Percentiles rank a stretch among this genome's conserved stretches.
These are phyloP conservation scores for Saccharomycopsis amapae DNA, from an alignment of 805 yeast genomes.

Conservation along the genomic window DNA sequence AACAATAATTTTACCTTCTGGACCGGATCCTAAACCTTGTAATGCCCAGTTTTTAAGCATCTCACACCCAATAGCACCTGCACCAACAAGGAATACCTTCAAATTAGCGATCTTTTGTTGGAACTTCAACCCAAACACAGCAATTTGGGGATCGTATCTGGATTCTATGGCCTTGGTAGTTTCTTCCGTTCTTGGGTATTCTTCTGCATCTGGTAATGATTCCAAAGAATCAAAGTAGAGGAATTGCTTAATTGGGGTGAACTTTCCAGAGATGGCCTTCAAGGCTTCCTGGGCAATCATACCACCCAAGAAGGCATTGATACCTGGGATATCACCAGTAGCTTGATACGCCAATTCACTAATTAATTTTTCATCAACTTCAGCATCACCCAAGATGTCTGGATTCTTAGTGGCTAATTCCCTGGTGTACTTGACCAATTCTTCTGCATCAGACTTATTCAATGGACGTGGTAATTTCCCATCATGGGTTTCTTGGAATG, in stretches of 20 bases:
- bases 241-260: constrained; percentile 87
- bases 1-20: constrained; percentile 72
- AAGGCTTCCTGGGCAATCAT: constrained; percentile 93
- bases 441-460: constrained; percentile 65
- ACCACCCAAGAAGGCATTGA: constrained; percentile 89
- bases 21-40: constrained; percentile 91
- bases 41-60: constrained; percentile 98
- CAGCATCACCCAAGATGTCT: constrained; percentile 44
- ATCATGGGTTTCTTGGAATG: constrained; percentile 55
- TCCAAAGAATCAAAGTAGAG: constrained; percentile 92
- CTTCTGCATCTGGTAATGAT: constrained; percentile 61
- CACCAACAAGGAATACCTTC: constrained; percentile 85
- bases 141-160: constrained; percentile 92
- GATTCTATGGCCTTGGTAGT: constrained; percentile 69
- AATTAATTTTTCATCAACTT: constrained; percentile 57
- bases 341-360: constrained; percentile 77
- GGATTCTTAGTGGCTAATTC: constrained; percentile 55
- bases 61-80: constrained; percentile 99
- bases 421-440: constrained; percentile 51
- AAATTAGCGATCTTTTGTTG: constrained; percentile 69
- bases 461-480: constrained; percentile 72
- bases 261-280: constrained; percentile 92
- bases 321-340: constrained; percentile 84
- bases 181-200: constrained; percentile 57
- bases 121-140: constrained; percentile 80